A percentile compares a stretch with the other conserved stretches of the same genome.
phyloP scores from a whole-genome alignment of 1,284 basidiomycete genomes.

The Microbotryum intermedium region DNA sequence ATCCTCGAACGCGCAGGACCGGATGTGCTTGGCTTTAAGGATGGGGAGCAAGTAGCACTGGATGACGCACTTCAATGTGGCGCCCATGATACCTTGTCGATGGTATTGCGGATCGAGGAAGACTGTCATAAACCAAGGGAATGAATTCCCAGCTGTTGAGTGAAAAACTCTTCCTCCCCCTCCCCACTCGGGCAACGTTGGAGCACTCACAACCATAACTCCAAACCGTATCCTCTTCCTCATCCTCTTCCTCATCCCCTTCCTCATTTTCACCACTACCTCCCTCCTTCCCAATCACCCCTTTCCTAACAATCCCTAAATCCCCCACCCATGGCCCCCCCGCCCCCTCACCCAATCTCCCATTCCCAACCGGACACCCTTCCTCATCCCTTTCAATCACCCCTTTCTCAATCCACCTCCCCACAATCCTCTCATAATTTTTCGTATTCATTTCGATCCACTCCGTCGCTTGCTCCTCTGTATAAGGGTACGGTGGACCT shows the following conservation, averaged over 20 bases:
- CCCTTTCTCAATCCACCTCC: not conserved
- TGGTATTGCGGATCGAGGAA: slow-evolving; percentile 8
- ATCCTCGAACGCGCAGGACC: slow-evolving; percentile 6
- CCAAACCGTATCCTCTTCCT: slow-evolving; percentile 5
- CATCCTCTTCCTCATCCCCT: not conserved
- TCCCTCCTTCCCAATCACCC: not conserved
- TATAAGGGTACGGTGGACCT: slow-evolving; percentile 22
- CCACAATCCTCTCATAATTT: not conserved
- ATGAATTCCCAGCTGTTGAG: not conserved
- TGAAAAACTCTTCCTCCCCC: not conserved
- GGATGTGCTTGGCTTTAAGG: slow-evolving; percentile 4
- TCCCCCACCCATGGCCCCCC: not conserved
- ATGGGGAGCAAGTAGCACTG: not conserved
- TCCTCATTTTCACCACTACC: not conserved
- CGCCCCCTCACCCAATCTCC: not conserved
- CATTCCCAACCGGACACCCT: not conserved
- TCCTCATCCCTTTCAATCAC: not conserved
- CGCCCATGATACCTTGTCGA: slow-evolving; percentile 11
- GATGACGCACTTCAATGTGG: not conserved
- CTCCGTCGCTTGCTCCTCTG: not conserved
- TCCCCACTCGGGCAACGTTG: not conserved
- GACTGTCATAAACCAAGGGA: not conserved
- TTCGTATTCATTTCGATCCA: not conserved
- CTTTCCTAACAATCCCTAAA: not conserved
- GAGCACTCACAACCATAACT: slow-evolving; percentile 14